phyloP scores from a whole-genome alignment of 768 basidiomycete genomes.

The Lanmaoa pseudosensibilis region DNA sequence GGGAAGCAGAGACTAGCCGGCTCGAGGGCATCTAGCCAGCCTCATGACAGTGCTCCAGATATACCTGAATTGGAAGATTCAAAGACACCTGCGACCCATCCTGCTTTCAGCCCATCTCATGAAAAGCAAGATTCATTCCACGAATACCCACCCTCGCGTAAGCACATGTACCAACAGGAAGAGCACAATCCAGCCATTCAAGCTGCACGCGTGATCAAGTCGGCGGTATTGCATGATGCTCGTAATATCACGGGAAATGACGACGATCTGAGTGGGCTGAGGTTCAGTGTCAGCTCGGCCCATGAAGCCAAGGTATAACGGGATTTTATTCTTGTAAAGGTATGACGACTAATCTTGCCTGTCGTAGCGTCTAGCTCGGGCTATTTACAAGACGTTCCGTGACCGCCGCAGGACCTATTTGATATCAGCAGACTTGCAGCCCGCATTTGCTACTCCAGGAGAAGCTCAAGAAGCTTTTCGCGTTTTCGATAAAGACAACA shows the following conservation, averaged over 20 bases:
- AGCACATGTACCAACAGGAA: constrained; percentile 28
- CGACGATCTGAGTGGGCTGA: constrained; percentile 42
- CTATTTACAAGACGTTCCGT: constrained; percentile 63
- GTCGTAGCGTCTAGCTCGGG: constrained; percentile 61
- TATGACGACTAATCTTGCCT: not conserved
- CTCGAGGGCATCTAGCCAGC: not conserved
- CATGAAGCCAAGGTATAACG: constrained; percentile 63
- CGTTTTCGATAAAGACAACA: constrained; percentile 73
- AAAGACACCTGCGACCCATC: constrained; percentile 7
- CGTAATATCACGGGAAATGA: constrained; percentile 60
- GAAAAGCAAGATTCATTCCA: constrained; percentile 22
- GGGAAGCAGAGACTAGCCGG: constrained; percentile 25
- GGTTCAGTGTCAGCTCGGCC: constrained; percentile 55
- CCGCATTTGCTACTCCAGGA: constrained; percentile 59
- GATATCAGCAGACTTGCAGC: constrained; percentile 65
- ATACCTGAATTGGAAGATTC: constrained; percentile 12
- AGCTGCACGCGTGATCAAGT: constrained; percentile 65
- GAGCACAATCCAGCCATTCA: constrained; percentile 44
- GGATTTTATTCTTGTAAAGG: not conserved
- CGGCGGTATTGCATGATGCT: constrained; percentile 74
- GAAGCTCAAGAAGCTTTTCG: constrained; percentile 68
- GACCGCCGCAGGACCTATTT: constrained; percentile 57
- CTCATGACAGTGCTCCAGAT: constrained; percentile 6
- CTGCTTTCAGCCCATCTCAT: constrained; percentile 1
- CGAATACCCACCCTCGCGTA: constrained; percentile 42